Percentiles rank a stretch among this genome's conserved stretches.
phyloP scores from a whole-genome alignment of 768 basidiomycete genomes.

The Mycena galericulata region DNA sequence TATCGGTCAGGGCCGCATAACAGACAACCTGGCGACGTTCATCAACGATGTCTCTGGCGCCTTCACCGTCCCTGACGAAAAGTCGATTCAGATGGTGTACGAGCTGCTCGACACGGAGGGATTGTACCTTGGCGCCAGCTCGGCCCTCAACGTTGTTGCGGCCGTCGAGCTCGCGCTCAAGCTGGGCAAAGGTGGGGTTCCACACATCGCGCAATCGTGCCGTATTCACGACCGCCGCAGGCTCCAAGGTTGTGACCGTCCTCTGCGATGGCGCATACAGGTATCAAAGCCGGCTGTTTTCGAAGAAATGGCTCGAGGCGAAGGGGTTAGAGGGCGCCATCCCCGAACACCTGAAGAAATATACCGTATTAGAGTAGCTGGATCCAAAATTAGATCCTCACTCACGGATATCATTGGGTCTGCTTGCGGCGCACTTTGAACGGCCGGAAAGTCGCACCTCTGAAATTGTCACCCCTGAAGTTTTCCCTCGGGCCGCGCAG shows the following conservation, averaged over 20 bases:
- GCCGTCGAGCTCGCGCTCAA: constrained; percentile 89
- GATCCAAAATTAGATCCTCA: constrained; percentile 2
- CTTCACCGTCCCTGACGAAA: constrained; percentile 86
- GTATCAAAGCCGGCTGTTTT: constrained; percentile 97
- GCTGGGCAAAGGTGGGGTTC: constrained; percentile 78
- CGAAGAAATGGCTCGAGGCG: constrained; percentile 87
- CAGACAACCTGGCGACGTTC: constrained; percentile 89
- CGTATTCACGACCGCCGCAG: constrained; percentile 49
- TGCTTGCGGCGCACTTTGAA: not conserved
- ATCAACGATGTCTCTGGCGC: constrained; percentile 84
- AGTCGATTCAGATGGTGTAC: constrained; percentile 95
- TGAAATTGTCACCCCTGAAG: not conserved
- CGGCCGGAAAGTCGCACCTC: not conserved
- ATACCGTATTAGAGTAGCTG: constrained; percentile 82
- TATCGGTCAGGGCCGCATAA: constrained; percentile 97
- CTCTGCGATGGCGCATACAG: constrained; percentile 97
- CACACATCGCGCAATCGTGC: not conserved
- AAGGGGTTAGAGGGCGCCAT: constrained; percentile 86
- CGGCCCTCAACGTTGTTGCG: constrained; percentile 95
- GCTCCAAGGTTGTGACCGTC: constrained; percentile 88
- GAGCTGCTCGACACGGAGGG: constrained; percentile 93
- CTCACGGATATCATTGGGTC: too few relatives aligned
- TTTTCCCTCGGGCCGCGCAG: too few relatives aligned
- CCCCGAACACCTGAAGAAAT: constrained; percentile 88
- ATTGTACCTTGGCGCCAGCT: constrained; percentile 93